Evolutionary conservation across 768 basidiomycete genomes (phyloP).

Genomic region (Serendipita sp.): DNA sequence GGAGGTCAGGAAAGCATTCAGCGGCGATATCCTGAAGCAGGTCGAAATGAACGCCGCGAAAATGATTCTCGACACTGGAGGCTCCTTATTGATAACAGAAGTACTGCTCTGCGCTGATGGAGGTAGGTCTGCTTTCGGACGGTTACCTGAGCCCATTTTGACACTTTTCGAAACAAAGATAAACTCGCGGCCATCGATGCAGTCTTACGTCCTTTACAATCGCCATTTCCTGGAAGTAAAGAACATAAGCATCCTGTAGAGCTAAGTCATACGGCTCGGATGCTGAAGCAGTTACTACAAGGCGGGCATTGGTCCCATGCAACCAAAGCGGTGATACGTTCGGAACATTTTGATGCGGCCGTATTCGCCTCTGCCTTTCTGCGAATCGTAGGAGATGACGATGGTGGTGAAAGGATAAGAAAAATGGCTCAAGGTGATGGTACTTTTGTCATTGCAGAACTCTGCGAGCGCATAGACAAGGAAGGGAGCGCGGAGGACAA

Average conservation of each 20-base stretch:
- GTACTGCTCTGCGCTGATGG: conserved; percentile 75
- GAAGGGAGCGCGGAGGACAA: conserved; percentile 22
- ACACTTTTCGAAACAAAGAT: not conserved
- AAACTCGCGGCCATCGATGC: conserved; percentile 31
- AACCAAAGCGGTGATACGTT: conserved; percentile 35
- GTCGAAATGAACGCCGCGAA: conserved; percentile 40
- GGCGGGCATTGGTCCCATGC: conserved; percentile 73
- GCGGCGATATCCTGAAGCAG: conserved; percentile 56
- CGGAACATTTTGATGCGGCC: conserved; percentile 37
- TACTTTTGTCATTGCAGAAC: conserved; percentile 57
- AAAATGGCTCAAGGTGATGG: conserved; percentile 47
- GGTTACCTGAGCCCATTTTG: not conserved
- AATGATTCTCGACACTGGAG: conserved; percentile 58
- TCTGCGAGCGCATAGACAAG: conserved; percentile 39
- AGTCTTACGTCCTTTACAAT: conserved; percentile 39
- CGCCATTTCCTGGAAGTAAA: conserved; percentile 35
- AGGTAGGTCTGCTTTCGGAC: conserved; percentile 31
- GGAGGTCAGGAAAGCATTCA: conserved; percentile 60
- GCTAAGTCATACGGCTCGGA: conserved; percentile 60
- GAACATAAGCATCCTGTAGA: conserved; percentile 55
- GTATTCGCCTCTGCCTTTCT: conserved; percentile 47
- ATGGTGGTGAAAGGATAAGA: conserved; percentile 19
- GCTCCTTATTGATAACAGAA: conserved; percentile 62
- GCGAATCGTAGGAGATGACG: conserved; percentile 32
- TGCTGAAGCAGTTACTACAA: conserved; percentile 81